phyloP scores from a whole-genome alignment of 352 stramenopile species.

The Globisporangium cystogenes region DNA sequence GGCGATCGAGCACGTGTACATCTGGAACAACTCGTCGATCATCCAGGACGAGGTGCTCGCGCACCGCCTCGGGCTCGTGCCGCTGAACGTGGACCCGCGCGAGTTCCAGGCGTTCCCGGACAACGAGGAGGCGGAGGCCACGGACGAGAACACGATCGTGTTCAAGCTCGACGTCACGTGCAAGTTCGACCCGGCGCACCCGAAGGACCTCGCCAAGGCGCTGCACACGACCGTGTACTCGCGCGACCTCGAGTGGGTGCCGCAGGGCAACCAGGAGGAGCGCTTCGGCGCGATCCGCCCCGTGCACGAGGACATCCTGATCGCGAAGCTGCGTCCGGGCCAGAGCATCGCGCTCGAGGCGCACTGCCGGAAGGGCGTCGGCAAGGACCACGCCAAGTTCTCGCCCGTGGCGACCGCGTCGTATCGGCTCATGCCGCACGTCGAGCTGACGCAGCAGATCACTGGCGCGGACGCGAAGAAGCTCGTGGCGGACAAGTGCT shows the following conservation, averaged over 20 bases:
- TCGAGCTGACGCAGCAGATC: conserved; percentile 64
- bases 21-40: conserved; percentile 93
- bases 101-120: conserved; percentile 86
- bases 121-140: conserved; percentile 86
- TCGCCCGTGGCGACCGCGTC: conserved; percentile 95
- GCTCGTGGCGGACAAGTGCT: conserved; percentile 59
- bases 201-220: conserved; percentile 26
- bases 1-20: conserved; percentile 93
- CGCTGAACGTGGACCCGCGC: conserved; percentile 75
- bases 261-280: conserved; percentile 95
- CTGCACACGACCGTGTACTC: conserved; percentile 80
- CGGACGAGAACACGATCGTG: conserved; percentile 96
- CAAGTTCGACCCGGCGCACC: conserved; percentile 57
- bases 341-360: conserved; percentile 96
- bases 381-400: conserved; percentile 98
- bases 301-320: conserved; percentile 94
- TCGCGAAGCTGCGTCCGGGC: conserved; percentile 94
- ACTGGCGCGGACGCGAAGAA: conserved; percentile 54
- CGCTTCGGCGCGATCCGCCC: conserved; percentile 81
- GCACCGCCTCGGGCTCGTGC: conserved; percentile 86
- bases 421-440: conserved; percentile 91
- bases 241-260: conserved; percentile 93
- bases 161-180: conserved; percentile 94
- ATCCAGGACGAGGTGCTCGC: conserved; percentile 92
- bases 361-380: conserved; percentile 92